Evolutionary conservation across 805 yeast species (phyloP).

Genomic region (Hanseniaspora valbyensis): DNA sequence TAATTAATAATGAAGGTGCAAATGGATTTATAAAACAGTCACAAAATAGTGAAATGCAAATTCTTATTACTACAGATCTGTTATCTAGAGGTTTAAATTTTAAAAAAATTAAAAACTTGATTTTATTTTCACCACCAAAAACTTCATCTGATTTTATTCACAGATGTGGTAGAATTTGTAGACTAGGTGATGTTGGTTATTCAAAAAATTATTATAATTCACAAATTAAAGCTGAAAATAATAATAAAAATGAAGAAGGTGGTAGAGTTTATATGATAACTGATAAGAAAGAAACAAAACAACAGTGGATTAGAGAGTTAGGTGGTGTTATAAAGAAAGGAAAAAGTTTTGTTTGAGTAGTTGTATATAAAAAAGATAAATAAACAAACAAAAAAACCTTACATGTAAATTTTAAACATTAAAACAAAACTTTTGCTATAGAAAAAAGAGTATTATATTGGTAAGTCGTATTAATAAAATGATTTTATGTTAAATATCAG

Average conservation of each 20-base stretch:
- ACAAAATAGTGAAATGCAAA: slow-evolving; percentile 38
- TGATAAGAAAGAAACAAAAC: slow-evolving; percentile 41
- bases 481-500: too few species aligned
- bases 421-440: too few species aligned
- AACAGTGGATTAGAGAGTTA: slow-evolving; percentile 72
- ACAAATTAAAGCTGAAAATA: neutral
- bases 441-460: too few species aligned
- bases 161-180: slow-evolving; percentile 86
- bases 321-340: slow-evolving; percentile 55
- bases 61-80: slow-evolving; percentile 78
- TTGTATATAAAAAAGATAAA: slow-evolving; percentile 6
- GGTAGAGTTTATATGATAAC: slow-evolving; percentile 81
- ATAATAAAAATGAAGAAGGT: slow-evolving; percentile 50
- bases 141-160: slow-evolving; percentile 80
- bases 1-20: neutral
- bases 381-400: neutral
- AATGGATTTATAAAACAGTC: neutral
- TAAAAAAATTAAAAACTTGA: slow-evolving; percentile 65
- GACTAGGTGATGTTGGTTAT: slow-evolving; percentile 28
- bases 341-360: slow-evolving; percentile 25
- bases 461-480: too few species aligned
- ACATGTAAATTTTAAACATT: too few species aligned
- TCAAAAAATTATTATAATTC: neutral
- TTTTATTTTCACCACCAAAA: slow-evolving; percentile 75
- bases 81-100: slow-evolving; percentile 86